Evolutionary conservation across 2,329 filamentous ascomycete species (phyloP).

Genomic region (Sclerotinia subarctica): DNA sequence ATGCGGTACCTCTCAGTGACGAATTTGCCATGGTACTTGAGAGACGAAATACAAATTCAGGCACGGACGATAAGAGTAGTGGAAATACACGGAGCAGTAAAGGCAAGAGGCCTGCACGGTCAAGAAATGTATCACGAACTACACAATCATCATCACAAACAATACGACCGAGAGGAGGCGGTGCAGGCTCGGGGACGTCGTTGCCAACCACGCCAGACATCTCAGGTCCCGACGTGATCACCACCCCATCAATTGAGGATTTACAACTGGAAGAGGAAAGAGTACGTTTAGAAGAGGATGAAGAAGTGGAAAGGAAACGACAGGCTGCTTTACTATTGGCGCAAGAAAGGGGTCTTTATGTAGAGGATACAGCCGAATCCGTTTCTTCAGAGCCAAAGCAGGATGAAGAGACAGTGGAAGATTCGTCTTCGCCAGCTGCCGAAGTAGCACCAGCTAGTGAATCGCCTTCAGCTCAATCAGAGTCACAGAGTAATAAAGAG

Average conservation of each 20-base stretch:
- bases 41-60: conserved; percentile 57
- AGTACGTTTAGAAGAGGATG: conserved; percentile 47
- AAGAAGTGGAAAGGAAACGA: conserved; percentile 51
- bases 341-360: conserved; percentile 46
- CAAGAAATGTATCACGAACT: conserved; percentile 56
- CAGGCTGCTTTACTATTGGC: conserved; percentile 53
- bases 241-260: conserved; percentile 49
- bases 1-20: conserved; percentile 88
- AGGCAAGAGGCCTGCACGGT: conserved; percentile 48
- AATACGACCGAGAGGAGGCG: conserved; percentile 24
- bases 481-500: not conserved
- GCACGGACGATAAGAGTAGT: conserved; percentile 67
- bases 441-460: not conserved
- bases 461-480: not conserved
- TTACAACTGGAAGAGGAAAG: conserved; percentile 53
- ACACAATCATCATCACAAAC: conserved; percentile 35
- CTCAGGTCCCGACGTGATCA: conserved; percentile 40
- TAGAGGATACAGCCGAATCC: conserved; percentile 35
- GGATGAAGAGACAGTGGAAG: conserved; percentile 20
- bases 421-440: conserved; percentile 13
- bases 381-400: conserved; percentile 28
- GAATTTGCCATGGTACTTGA: conserved; percentile 85
- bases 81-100: conserved; percentile 60
- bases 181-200: conserved; percentile 32
- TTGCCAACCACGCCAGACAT: conserved; percentile 38